A percentile compares a stretch with the other conserved stretches of the same genome.
These are phyloP conservation scores for Clausena lansium DNA, from an alignment of 345 rosid genomes.

Conservation along the genomic window DNA sequence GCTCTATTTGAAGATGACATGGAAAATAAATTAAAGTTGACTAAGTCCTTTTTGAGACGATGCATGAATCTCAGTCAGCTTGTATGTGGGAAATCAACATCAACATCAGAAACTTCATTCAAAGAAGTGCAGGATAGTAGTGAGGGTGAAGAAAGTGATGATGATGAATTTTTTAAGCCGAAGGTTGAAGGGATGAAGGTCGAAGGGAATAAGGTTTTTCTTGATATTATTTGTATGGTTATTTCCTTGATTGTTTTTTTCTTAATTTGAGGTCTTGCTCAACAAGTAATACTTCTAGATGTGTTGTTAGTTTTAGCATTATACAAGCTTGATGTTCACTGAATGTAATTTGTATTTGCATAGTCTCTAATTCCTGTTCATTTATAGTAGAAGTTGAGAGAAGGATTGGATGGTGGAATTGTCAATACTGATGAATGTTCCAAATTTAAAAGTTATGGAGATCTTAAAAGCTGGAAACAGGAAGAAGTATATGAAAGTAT, in stretches of 20 bases:
- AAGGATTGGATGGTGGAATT: conserved; percentile 41
- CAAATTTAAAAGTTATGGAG: conserved; percentile 45
- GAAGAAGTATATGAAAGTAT: conserved; percentile 59
- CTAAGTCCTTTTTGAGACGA: conserved; percentile 48
- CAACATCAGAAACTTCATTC: conserved; percentile 30
- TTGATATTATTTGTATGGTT: conserved; percentile 6
- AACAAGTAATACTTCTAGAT: not conserved
- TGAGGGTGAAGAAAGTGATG: conserved; percentile 61
- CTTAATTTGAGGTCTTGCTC: not conserved
- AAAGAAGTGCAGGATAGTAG: conserved; percentile 39
- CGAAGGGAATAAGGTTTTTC: conserved; percentile 59
- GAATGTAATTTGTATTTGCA: not conserved
- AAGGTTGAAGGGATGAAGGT: no score
- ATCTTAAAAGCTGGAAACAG: conserved; percentile 74
- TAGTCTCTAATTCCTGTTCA: not conserved
- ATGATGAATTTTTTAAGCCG: conserved; percentile 82
- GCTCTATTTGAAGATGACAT: conserved; percentile 39
- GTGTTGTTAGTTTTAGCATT: not conserved
- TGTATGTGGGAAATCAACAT: conserved; percentile 62
- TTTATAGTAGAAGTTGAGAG: conserved; percentile 47
- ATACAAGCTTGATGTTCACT: not conserved
- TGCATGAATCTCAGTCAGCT: conserved; percentile 67
- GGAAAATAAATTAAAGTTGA: conserved; percentile 86
- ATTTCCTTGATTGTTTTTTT: not conserved
- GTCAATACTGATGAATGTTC: conserved; percentile 69